Evolutionary conservation across 2,329 filamentous ascomycete species (phyloP).

Genomic region (Phaeosphaeriaceae sp.): DNA sequence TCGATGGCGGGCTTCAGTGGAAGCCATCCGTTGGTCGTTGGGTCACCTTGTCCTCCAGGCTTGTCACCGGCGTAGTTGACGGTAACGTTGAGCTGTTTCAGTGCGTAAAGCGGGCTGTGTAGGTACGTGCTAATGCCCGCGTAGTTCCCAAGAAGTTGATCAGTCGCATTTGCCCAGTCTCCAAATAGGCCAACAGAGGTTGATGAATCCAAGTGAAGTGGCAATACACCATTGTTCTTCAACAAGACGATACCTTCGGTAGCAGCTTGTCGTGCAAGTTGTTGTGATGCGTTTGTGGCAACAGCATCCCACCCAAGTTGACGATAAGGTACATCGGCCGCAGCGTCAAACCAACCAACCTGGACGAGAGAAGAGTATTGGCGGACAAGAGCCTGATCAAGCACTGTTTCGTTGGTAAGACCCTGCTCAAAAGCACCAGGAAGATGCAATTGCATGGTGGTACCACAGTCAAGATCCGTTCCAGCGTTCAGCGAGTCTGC

Average conservation of each 20-base stretch:
- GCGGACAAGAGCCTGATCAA: conserved; percentile 61
- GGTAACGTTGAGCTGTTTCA: conserved; percentile 53
- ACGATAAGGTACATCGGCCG: conserved; percentile 31
- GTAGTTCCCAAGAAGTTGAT: conserved; percentile 67
- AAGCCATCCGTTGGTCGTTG: conserved; percentile 33
- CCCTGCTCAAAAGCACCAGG: conserved; percentile 27
- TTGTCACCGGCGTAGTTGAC: conserved; percentile 37
- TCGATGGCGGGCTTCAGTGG: conserved; percentile 19
- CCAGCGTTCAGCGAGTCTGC: conserved; percentile 36
- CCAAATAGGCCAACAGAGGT: conserved; percentile 65
- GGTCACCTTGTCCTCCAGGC: conserved; percentile 35
- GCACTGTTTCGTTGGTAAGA: conserved; percentile 48
- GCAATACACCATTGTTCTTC: conserved; percentile 60
- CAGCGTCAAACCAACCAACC: conserved; percentile 56
- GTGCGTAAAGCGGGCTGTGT: conserved; percentile 61
- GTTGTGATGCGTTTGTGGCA: conserved; percentile 59
- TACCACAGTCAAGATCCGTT: conserved; percentile 31
- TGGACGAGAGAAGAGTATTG: conserved; percentile 64
- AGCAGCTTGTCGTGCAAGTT: conserved; percentile 63
- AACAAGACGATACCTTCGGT: conserved; percentile 59
- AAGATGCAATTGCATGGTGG: conserved; percentile 30
- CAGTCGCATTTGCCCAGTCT: conserved; percentile 62
- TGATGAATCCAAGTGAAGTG: conserved; percentile 48
- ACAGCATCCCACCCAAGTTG: conserved; percentile 49
- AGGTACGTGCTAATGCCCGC: conserved; percentile 63